A percentile compares a stretch with the other conserved stretches of the same genome.
Conservation (phyloP, 805 yeast genomes). For the Cyberlindnera maritima region DNA sequence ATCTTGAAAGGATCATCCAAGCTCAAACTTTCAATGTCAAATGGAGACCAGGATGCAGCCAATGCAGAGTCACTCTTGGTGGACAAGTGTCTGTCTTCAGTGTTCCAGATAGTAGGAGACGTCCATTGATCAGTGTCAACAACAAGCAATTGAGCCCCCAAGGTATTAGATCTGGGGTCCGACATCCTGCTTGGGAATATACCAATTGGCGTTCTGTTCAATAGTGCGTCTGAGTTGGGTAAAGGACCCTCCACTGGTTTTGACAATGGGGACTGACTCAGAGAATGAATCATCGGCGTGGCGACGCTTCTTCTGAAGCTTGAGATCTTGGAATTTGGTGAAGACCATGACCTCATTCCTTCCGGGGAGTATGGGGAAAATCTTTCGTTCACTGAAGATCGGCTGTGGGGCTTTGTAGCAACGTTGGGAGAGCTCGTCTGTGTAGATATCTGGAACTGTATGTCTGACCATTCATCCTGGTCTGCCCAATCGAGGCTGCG, state of each 20-base stretch:
- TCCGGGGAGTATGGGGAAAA: slow-evolving; percentile 10
- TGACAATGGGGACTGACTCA: slow-evolving; percentile 25
- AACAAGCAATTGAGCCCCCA: not conserved
- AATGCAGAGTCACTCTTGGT: slow-evolving; percentile 28
- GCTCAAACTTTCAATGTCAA: slow-evolving; percentile 22
- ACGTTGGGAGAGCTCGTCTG: slow-evolving; percentile 7
- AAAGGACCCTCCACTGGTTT: slow-evolving; percentile 18
- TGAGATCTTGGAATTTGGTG: slow-evolving; percentile 27
- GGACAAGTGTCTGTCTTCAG: slow-evolving; percentile 25
- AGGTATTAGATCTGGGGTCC: not conserved
- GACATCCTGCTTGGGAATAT: slow-evolving; percentile 7
- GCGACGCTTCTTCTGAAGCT: slow-evolving; percentile 24
- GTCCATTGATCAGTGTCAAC: slow-evolving; percentile 15
- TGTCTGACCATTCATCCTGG: slow-evolving; percentile 12
- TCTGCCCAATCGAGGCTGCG: slow-evolving; percentile 4
- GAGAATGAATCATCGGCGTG: slow-evolving; percentile 17
- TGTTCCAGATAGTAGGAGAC: slow-evolving; percentile 27
- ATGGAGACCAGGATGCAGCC: slow-evolving; percentile 25
- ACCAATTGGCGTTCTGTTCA: not conserved
- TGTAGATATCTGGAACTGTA: slow-evolving; percentile 8
- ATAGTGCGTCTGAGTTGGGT: not conserved
- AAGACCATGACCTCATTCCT: slow-evolving; percentile 18
- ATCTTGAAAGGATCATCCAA: slow-evolving; percentile 17
- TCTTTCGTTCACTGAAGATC: not conserved
- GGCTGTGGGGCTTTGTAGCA: not conserved